phyloP scores from a whole-genome alignment of 345 rosid genomes.

The Eucalyptus marginata region DNA sequence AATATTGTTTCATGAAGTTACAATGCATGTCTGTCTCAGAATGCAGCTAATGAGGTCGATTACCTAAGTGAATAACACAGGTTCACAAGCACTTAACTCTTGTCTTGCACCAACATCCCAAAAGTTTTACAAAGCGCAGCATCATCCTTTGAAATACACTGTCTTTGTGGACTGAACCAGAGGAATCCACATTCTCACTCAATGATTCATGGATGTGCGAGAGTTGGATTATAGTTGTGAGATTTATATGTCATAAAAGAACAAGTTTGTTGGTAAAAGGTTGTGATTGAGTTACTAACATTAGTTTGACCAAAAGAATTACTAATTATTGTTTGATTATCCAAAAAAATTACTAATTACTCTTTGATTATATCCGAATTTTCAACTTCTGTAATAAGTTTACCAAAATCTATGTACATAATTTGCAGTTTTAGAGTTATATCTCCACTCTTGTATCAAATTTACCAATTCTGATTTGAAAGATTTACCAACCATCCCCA shows the following conservation, averaged over 20 bases:
- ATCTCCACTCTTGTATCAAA: background rate
- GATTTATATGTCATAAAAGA: background rate
- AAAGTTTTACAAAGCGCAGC: background rate
- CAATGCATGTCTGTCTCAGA: background rate
- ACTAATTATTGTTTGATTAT: background rate
- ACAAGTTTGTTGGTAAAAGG: background rate
- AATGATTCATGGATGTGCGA: background rate
- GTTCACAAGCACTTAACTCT: background rate
- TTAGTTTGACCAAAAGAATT: background rate
- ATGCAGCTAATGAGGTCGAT: background rate
- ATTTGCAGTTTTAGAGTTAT: background rate
- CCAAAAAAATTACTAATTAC: background rate
- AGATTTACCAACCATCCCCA: background rate
- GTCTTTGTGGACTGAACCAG: background rate
- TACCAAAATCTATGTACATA: background rate
- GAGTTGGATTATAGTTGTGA: background rate
- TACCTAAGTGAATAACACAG: background rate
- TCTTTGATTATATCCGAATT: background rate
- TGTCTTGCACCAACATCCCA: background rate
- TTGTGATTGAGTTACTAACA: background rate
- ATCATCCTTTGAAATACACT: background rate
- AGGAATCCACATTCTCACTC: background rate
- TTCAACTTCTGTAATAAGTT: background rate
- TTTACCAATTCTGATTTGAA: background rate
- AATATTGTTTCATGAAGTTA: background rate